Evolutionary conservation across 2,329 filamentous ascomycete genomes (phyloP), one percentile per base, ranked within the genome.

Genomic region (Massarina eburnea): DNA sequence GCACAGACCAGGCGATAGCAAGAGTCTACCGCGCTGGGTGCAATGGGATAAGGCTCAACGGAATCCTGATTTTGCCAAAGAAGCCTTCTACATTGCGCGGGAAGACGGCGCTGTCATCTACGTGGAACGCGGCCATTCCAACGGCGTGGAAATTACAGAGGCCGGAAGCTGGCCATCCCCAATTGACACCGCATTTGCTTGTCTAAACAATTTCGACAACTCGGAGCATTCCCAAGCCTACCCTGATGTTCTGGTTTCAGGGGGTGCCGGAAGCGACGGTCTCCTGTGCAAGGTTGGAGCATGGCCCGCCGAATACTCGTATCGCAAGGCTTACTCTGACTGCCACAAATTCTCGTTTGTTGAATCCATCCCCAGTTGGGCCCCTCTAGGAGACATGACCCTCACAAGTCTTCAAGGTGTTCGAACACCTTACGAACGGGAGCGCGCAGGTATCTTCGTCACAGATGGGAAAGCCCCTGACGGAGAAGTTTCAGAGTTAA

Each of bases 61-160:
- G 7, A 79, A 66, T 43, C 54, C 55, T 15, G 58, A 83, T 19
- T 79, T 79, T 48, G 73, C 75, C 15, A 83, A 84, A 27, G 94
- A 97, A 61, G 83, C 86, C 48, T 83, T 97, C 39, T 96, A 94
- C 62, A 74, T 99, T 14, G 88, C 87, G 9, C 83, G 91, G 43
- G 92, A 97, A 71, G 92, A 97, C 63, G 94, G 94, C 3, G 75
- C 85, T 39, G 79, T 96, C 8, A 80, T 85, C 43, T 88, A 86
- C 53, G 71, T 92, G 4, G 84, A 90, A 54, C 82, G 89, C 47
- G 55, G 54, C 34, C 77, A 78, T 5, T 42, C 48, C 24, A 67
- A 74, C 39, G 69, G 71, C 5, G 75, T 51, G 8, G 57, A 62
- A 8, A 58, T 57, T 10, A 54, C 57, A 7, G 80, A 77, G 36